These are phyloP conservation scores for Psidium guajava DNA, from an alignment of 345 rosid genomes.

Conservation along the genomic window DNA sequence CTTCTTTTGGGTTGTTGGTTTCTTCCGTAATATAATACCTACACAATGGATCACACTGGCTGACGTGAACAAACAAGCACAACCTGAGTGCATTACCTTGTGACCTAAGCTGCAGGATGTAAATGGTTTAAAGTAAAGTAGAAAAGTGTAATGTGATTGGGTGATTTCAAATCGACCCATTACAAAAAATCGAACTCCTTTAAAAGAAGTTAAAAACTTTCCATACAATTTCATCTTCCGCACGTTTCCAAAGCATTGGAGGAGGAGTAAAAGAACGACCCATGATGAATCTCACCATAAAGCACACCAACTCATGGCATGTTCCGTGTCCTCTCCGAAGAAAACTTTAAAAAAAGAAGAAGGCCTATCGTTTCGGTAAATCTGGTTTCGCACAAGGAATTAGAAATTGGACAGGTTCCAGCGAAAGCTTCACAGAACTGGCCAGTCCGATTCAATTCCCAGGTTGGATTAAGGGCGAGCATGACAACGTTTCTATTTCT, in stretches of 20 bases:
- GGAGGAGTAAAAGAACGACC: background rate
- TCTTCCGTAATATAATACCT: background rate
- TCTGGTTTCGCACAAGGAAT: too few species aligned
- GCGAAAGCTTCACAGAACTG: background rate
- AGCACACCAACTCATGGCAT: background rate
- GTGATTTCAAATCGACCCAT: background rate
- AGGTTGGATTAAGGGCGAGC: background rate
- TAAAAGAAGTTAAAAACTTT: background rate
- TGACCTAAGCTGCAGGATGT: background rate
- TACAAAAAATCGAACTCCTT: background rate
- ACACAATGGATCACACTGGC: background rate
- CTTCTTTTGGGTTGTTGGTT: too few species aligned
- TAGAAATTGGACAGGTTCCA: background rate
- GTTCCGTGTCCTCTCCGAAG: background rate
- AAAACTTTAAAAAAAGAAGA: background rate
- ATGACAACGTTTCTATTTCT: too few species aligned
- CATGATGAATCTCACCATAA: background rate
- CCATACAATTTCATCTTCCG: background rate
- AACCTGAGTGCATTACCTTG: too few species aligned
- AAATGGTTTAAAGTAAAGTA: background rate
- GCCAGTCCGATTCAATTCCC: background rate
- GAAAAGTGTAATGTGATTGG: background rate
- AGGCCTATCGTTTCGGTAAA: background rate
- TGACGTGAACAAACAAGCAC: background rate
- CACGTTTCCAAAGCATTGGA: background rate